Evolutionary conservation across 2,329 filamentous ascomycete species (phyloP), one percentile per base, ranked within the genome.

Genomic region (Thelonectria discophora): DNA sequence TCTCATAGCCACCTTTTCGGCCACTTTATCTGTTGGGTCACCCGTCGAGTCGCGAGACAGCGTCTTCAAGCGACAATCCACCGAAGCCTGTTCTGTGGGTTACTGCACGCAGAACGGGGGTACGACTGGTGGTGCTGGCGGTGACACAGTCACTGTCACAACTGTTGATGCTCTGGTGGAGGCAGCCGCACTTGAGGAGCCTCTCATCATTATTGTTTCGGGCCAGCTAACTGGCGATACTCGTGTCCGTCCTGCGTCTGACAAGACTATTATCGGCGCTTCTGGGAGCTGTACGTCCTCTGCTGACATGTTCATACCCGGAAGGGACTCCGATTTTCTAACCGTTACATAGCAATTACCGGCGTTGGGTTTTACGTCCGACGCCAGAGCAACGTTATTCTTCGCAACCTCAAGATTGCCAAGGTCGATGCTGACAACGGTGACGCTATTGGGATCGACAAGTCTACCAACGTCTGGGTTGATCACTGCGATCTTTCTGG

Each of bases 401-500:
- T 90, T 60, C 82, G 86, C 27, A 89, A 89, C 78, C 71, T 90
- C 62, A 83, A 82, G 65, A 86, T 88, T 65, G 75, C 81, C 62
- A 84, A 86, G 69, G 85, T 88, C 37, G 34, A 43, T 34, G 86
- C 86, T 3, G 72, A 76, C 20, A 81, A 84, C 59, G 86, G 86
- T 12, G 87, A 89, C 67, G 85, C 84, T 48, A 83, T 89, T 64
- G 84, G 82, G 59, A 84, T 89, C 47, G 83, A 88, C 70, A 73
- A 72, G 15, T 81, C 83, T 20, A 84, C 75, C 55, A 87, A 88
- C 59, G 79, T 87, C 62, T 91, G 88, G 88, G 78, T 91, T 46
- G 88, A 91, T 75, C 88, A 90, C 77, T 82, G 83, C 70, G 88
- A 91, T 63, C 80, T 91, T 1, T 87, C 83, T 2, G 86, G 85